Evolutionary conservation across 2,329 filamentous ascomycete species (phyloP).

Genomic region (Fusarium nisikadoi): DNA sequence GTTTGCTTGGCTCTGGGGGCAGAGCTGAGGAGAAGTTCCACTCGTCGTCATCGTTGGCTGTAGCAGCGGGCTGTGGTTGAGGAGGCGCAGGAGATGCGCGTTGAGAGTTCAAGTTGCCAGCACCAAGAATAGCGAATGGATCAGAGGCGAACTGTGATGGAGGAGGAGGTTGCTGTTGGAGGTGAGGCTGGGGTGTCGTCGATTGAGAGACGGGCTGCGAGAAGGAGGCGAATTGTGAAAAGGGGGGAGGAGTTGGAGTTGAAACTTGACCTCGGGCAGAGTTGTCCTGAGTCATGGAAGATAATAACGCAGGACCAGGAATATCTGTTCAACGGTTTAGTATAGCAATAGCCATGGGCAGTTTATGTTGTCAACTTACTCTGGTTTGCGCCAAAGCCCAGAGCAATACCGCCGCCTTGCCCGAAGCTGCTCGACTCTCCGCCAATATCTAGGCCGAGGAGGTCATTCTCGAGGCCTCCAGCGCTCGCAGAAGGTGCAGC

Average conservation of each 20-base stretch:
- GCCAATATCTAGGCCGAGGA: constrained; percentile 86
- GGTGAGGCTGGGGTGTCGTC: constrained; percentile 62
- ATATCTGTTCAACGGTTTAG: constrained; percentile 59
- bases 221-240: constrained; percentile 66
- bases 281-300: constrained; percentile 70
- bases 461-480: constrained; percentile 84
- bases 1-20: constrained; percentile 68
- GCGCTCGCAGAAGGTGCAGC: constrained; percentile 55
- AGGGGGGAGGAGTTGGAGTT: constrained; percentile 59
- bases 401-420: constrained; percentile 82
- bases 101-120: constrained; percentile 38
- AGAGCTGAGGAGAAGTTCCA: constrained; percentile 93
- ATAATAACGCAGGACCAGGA: constrained; percentile 72
- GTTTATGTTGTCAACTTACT: constrained; percentile 60
- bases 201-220: constrained; percentile 64
- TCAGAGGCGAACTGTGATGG: constrained; percentile 58
- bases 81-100: constrained; percentile 43
- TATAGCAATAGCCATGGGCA: neutral
- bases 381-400: constrained; percentile 78
- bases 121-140: constrained; percentile 63
- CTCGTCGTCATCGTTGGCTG: constrained; percentile 79
- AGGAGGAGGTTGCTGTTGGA: constrained; percentile 59
- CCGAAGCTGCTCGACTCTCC: constrained; percentile 70
- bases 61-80: constrained; percentile 43
- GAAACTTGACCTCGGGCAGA: constrained; percentile 61